Evolutionary conservation across 225 moss, liverwort and hornwort species (phyloP).

Genomic region (Physcomitrium patens): DNA sequence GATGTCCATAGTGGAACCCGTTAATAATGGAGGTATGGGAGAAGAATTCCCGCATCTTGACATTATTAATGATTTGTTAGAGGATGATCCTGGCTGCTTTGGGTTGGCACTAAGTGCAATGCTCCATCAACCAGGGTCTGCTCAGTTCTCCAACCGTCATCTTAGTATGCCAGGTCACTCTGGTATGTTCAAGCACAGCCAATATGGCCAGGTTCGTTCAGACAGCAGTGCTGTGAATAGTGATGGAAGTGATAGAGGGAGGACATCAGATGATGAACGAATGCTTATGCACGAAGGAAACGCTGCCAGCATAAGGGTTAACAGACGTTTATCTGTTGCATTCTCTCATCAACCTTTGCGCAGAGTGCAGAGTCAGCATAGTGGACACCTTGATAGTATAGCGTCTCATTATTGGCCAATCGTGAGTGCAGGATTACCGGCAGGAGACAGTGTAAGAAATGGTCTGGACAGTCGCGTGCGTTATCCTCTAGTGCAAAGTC

Average conservation of each 20-base stretch:
- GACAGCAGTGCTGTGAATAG: constrained; percentile 59
- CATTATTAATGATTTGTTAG: constrained; percentile 94
- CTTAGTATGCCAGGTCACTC: constrained; percentile 59
- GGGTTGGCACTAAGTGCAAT: constrained; percentile 75
- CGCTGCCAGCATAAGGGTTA: constrained; percentile 54
- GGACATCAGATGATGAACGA: constrained; percentile 61
- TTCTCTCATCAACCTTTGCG: constrained; percentile 71
- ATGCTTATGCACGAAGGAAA: constrained; percentile 60
- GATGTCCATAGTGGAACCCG: constrained; percentile 59
- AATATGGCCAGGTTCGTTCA: constrained; percentile 68
- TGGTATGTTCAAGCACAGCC: constrained; percentile 76
- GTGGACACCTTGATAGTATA: constrained; percentile 79
- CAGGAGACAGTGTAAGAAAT: constrained; percentile 69
- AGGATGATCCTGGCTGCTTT: constrained; percentile 83
- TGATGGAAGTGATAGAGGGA: constrained; percentile 79
- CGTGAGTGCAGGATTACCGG: constrained; percentile 65
- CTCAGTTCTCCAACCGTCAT: constrained; percentile 57
- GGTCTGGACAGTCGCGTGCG: constrained; percentile 89
- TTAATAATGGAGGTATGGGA: constrained; percentile 73
- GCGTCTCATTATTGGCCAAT: constrained; percentile 90
- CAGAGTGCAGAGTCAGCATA: constrained; percentile 81
- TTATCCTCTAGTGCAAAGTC: constrained; percentile 89
- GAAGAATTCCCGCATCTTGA: constrained; percentile 99
- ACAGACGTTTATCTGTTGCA: constrained; percentile 57
- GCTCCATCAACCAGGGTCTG: constrained; percentile 68